Base-by-base conservation (phyloP, 2,329 filamentous ascomycete genomes). In the Akanthomyces lecanii region DNA sequence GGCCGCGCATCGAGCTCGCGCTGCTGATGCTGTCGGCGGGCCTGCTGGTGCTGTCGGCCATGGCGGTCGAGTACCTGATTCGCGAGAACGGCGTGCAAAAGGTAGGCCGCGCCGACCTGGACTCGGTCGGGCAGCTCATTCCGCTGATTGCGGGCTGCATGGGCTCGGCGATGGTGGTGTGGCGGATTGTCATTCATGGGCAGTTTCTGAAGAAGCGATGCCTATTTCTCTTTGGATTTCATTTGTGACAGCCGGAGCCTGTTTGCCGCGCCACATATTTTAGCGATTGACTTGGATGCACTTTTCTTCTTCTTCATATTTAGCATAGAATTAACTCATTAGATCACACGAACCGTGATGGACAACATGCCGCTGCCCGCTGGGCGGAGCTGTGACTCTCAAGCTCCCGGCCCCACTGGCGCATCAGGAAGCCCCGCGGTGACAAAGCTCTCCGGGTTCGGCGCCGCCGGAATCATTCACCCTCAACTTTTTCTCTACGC, bases 81-180 rank as follows among this genome's bases (percentile, higher is more conserved):
- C 18, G 40, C 4, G 53, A 40, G 1, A 70, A 70, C 33, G 25
- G 65, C 16, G 48, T 69, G 25, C 23, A 65, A 25, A 53, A 47
- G 10, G 69, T 68, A 12, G 65, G 62, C 30, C 44, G 38, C 4
- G 25, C 50, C 0, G 45, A 65, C 4, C 61, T 68, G 14, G 58
- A 44, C 10, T 65, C 63, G 11, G 68, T 69, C 40, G 68, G 66
- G 10, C 69, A 70, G 64, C 33, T 69, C 25, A 69, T 70, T 36
- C 69, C 69, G 12, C 61, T 70, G 47, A 59, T 70, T n/a, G 67
- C 66, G 7, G 69, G 69, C 18, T 61, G 47, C 12, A 14, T 68
- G 63, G 67, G 64, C 1, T 64, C 60, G 3, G 62, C 55, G 16
- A 36, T 70, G 57, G 63, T 63, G 12, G 23, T 66, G 2, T 69